Base-by-base conservation (phyloP, 306 rosid genomes). In the Malus asiatica region DNA sequence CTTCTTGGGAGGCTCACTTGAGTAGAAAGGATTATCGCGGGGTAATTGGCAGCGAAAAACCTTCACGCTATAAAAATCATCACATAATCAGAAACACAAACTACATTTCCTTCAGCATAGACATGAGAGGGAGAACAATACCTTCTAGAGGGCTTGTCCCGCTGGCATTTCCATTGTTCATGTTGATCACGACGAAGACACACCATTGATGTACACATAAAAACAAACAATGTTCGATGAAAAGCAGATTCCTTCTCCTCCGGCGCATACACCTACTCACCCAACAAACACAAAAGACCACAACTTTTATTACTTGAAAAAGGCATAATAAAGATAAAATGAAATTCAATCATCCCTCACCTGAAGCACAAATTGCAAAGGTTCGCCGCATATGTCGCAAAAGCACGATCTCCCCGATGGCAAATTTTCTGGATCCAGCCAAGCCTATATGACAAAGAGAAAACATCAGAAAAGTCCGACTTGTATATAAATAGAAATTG, bases 151-250 rank as follows among this genome's bases (percentile, higher is more conserved):
- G 91, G 85, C 66, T 75, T 83, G 46, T 87, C 88, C 12, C 87
- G 83, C 66, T 75, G 72, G 68, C 86, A 76, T 72, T 87, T 93
- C 98, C 93, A 86, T 77, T 90, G 98, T 76, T 91, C 97, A 10
- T 89, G 96, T 66, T 88, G 97, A 80, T 93, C 97, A 70, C 87
- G 83, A 55, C 82, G 92, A 82, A 93, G 98, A 81, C 96, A 93
- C 46, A 19, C 84, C 93, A 91, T 89, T 19, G 96, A 91, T n/a
- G 82, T 86, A 77, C 98, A 93, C 92, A 91, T 87, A 70, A 90
- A 93, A 72, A 90, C 94, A 83, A 84, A 90, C 72, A 93, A 68
- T 65, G 82, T 90, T 76, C 96, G 91, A 76, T 93, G 98, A 84
- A 91, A 93, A 29, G 97, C 64, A 74, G 71, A 82, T 33, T 89